phyloP scores from a whole-genome alignment of 805 yeast species.

The Nakazawaea holstii region DNA sequence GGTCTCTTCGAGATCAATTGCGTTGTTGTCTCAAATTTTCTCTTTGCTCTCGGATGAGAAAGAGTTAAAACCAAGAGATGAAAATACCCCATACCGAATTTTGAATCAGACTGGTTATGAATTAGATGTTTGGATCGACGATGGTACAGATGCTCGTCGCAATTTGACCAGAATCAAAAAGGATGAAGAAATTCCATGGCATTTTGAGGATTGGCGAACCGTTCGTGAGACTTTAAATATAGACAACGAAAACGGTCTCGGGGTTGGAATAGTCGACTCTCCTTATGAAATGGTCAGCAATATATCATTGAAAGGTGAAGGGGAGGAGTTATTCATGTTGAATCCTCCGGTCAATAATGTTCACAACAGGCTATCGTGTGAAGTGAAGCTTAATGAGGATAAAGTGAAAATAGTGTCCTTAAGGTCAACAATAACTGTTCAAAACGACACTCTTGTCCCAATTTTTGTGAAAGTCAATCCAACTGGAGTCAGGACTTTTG shows the following conservation, averaged over 20 bases:
- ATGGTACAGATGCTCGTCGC: conserved; percentile 21
- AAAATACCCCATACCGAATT: conserved; percentile 76
- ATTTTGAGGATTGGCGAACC: conserved; percentile 90
- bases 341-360: conserved; percentile 48
- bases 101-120: conserved; percentile 81
- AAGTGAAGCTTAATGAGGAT: conserved; percentile 62
- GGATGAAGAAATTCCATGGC: conserved; percentile 65
- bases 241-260: conserved; percentile 55
- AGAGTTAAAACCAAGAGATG: conserved; percentile 61
- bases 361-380: conserved; percentile 73
- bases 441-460: conserved; percentile 61
- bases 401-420: conserved; percentile 75
- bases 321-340: conserved; percentile 70
- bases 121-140: conserved; percentile 79
- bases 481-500: conserved; percentile 23
- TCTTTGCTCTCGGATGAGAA: conserved; percentile 45
- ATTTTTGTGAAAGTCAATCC: conserved; percentile 38
- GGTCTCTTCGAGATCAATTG: conserved; percentile 75
- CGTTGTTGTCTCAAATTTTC: conserved; percentile 65
- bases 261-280: conserved; percentile 53
- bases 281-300: conserved; percentile 47
- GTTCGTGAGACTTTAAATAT: conserved; percentile 76
- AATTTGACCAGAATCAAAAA: conserved; percentile 35
- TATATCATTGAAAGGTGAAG: conserved; percentile 73
- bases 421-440: conserved; percentile 67